phyloP scores from a whole-genome alignment of 2,329 filamentous ascomycete genomes.

The Botrytis porri region DNA sequence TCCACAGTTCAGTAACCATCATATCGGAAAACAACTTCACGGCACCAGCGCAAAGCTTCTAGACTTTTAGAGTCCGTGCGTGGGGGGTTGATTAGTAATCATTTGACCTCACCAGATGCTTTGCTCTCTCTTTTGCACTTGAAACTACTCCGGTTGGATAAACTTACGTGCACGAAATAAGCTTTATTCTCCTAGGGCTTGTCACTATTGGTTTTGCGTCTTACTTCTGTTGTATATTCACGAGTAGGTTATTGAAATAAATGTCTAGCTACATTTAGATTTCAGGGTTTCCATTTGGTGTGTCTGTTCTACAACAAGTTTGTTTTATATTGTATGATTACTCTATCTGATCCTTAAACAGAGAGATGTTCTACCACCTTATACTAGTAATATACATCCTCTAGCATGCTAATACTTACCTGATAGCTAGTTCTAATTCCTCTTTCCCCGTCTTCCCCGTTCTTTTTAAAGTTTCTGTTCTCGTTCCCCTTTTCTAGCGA shows the following conservation, averaged over 20 bases:
- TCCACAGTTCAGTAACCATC: neutral
- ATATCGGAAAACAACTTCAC: neutral
- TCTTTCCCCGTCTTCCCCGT: neutral
- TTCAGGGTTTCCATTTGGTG: neutral
- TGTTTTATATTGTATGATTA: too few relatives aligned
- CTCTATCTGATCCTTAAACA: too few relatives aligned
- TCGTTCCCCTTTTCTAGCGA: neutral
- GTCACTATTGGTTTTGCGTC: neutral
- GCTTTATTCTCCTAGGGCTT: neutral
- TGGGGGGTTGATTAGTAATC: neutral
- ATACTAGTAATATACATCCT: neutral
- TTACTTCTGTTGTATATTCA: neutral
- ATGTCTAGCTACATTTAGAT: neutral
- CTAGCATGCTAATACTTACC: neutral
- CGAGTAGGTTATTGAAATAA: neutral
- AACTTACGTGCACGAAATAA: neutral
- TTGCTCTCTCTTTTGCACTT: neutral
- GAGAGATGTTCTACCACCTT: too few relatives aligned
- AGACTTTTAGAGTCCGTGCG: neutral
- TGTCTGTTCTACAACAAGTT: neutral
- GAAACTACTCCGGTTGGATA: neutral
- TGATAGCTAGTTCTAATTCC: neutral
- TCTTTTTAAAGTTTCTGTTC: neutral
- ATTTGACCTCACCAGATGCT: neutral
- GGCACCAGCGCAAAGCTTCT: neutral